A percentile compares a stretch with the other conserved stretches of the same genome.
These are phyloP conservation scores for Carex littledalei DNA, from an alignment of 176 grass and related monocot genomes.

Conservation along the genomic window DNA sequence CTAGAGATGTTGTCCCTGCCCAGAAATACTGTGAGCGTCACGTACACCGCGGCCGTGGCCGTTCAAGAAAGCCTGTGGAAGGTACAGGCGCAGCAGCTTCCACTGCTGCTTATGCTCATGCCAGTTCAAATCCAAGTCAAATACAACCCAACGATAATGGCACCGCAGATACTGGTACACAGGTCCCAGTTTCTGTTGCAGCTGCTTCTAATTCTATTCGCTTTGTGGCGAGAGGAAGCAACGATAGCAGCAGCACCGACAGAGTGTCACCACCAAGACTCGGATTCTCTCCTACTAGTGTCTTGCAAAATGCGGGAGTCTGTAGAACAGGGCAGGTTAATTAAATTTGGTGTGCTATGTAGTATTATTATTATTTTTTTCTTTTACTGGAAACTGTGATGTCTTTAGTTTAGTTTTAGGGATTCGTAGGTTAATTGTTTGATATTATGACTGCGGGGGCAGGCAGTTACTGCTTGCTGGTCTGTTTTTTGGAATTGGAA, in stretches of 20 bases:
- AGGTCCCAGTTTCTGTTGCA: not conserved
- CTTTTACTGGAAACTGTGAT: not conserved
- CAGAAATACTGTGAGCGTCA: conserved; percentile 99
- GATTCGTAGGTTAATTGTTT: conserved; percentile 9
- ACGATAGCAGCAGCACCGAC: conserved; percentile 10
- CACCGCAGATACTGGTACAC: not conserved
- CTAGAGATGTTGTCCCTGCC: conserved; percentile 70
- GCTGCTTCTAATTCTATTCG: not conserved
- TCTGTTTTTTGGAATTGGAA: conserved; percentile 4
- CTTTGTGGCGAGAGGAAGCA: conserved; percentile 10
- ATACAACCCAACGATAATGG: not conserved
- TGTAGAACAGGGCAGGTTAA: conserved; percentile 17
- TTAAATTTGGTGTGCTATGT: not conserved
- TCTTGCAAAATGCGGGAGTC: conserved; percentile 27
- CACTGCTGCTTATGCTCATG: not conserved
- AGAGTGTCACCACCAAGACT: conserved; percentile 24
- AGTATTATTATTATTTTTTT: not conserved
- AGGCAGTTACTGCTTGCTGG: conserved; percentile 16
- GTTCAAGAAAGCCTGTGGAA: conserved; percentile 99
- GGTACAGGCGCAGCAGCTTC: conserved; percentile 4
- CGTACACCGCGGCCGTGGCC: conserved; percentile 92
- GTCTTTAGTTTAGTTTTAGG: not conserved
- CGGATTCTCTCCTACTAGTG: conserved; percentile 50
- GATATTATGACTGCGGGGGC: not conserved
- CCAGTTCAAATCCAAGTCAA: not conserved